Evolutionary conservation across 1,284 basidiomycete species (phyloP).

Genomic region (Cystobasidiaceae sp.): DNA sequence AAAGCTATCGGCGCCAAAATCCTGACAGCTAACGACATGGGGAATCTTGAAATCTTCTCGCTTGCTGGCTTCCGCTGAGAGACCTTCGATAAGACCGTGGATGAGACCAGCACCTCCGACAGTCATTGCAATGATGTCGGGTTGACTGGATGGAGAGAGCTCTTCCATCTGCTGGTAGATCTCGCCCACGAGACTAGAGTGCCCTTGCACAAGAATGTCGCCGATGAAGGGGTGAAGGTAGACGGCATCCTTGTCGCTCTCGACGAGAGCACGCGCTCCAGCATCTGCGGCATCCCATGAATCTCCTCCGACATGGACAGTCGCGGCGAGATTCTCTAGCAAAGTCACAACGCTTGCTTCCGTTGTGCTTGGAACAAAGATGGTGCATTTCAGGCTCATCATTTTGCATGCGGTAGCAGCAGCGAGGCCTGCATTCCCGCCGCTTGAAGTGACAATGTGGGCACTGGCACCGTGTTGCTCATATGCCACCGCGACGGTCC

Average conservation of each 20-base stretch:
- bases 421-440: conserved; percentile 46
- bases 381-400: conserved; percentile 40
- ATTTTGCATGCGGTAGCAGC: conserved; percentile 40
- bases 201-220: conserved; percentile 39
- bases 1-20: conserved; percentile 24
- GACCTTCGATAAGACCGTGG: conserved; percentile 33
- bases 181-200: conserved; percentile 40
- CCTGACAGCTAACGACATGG: conserved; percentile 11
- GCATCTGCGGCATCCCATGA: conserved; percentile 24
- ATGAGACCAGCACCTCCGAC: conserved; percentile 42
- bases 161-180: conserved; percentile 36
- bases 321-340: conserved; percentile 33
- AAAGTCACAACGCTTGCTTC: conserved; percentile 17
- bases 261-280: background rate
- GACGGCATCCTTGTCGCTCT: conserved; percentile 16
- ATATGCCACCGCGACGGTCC: conserved; percentile 30
- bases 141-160: conserved; percentile 10
- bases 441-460: conserved; percentile 42
- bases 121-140: conserved; percentile 35
- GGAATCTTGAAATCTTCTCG: background rate
- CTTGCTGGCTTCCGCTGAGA: background rate
- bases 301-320: conserved; percentile 34
- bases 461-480: conserved; percentile 32
- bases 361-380: conserved; percentile 40
- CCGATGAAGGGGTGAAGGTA: conserved; percentile 45